Conservation (phyloP, 257 asterid genomes). For the Lantana camara region DNA sequence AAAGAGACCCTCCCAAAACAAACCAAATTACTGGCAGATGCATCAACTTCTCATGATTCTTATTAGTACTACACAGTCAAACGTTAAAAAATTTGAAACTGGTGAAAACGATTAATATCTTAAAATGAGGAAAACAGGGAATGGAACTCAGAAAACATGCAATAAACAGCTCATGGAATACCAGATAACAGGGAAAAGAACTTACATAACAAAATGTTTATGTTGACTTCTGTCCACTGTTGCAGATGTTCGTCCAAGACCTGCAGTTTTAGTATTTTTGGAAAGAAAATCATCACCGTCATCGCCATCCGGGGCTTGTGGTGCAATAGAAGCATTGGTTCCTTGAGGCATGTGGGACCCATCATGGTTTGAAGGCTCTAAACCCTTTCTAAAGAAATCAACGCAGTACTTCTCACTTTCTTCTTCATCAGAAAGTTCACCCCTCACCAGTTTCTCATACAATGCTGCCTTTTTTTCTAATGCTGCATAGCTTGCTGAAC, state of each 20-base stretch:
- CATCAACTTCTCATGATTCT: not conserved
- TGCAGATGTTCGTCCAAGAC: conserved; percentile 58
- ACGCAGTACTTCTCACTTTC: conserved; percentile 92
- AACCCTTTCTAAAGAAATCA: conserved; percentile 86
- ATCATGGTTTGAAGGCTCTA: conserved; percentile 49
- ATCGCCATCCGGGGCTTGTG: conserved; percentile 42
- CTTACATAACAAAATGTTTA: conserved; percentile 86
- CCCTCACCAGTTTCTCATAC: conserved; percentile 75
- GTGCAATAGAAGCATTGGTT: conserved; percentile 32
- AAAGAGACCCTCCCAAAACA: not conserved
- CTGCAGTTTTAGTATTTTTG: conserved; percentile 51
- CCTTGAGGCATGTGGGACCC: conserved; percentile 36
- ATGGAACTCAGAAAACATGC: conserved; percentile 1
- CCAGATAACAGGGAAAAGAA: conserved; percentile 31
- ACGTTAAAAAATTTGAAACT: not conserved
- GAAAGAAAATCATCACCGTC: conserved; percentile 43
- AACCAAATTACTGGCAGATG: conserved; percentile 16
- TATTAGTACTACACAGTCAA: not conserved
- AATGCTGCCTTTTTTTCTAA: conserved; percentile 86
- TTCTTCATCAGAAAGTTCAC: conserved; percentile 94
- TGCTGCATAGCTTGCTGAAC: conserved; percentile 92
- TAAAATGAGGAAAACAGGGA: not conserved
- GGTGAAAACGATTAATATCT: not conserved
- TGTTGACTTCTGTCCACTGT: conserved; percentile 74
- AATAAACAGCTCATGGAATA: conserved; percentile 13